phyloP scores from a whole-genome alignment of 2,329 filamentous ascomycete species.

The Huntiella bhutanensis region DNA sequence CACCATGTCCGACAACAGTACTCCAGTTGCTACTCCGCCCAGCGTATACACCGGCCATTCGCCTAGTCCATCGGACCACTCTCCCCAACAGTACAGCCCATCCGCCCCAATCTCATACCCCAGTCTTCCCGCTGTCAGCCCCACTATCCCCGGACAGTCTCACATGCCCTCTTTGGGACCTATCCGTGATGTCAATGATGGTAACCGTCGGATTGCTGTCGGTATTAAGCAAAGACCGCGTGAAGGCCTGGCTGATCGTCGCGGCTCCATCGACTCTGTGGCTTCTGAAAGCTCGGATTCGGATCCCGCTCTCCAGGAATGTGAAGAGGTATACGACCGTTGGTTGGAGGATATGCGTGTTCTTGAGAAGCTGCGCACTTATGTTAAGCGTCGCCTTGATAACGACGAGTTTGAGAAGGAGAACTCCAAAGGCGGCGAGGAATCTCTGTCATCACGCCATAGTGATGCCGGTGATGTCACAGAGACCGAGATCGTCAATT shows the following conservation, averaged over 20 bases:
- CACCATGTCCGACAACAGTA: slow-evolving; percentile 43
- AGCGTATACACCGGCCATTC: slow-evolving; percentile 64
- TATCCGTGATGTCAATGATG: slow-evolving; percentile 42
- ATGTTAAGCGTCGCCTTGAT: slow-evolving; percentile 37
- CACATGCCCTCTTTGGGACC: slow-evolving; percentile 54
- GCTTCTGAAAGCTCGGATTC: slow-evolving; percentile 31
- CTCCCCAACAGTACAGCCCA: slow-evolving; percentile 43
- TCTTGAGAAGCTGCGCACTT: slow-evolving; percentile 41
- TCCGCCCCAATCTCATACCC: slow-evolving; percentile 49
- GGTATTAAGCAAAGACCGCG: slow-evolving; percentile 45
- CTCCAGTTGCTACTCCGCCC: slow-evolving; percentile 58
- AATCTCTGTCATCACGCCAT: neutral
- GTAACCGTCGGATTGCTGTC: slow-evolving; percentile 41
- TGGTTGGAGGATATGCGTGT: slow-evolving; percentile 49
- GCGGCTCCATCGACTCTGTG: slow-evolving; percentile 26
- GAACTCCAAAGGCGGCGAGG: slow-evolving; percentile 14
- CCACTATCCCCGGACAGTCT: slow-evolving; percentile 48
- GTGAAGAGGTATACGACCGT: slow-evolving; percentile 42
- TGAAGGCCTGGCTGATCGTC: slow-evolving; percentile 22
- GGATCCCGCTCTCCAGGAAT: slow-evolving; percentile 32
- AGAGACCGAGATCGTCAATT: slow-evolving; percentile 7
- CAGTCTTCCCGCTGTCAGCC: slow-evolving; percentile 46
- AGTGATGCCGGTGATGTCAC: neutral
- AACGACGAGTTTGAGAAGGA: slow-evolving; percentile 32
- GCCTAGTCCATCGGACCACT: slow-evolving; percentile 52